Conservation (phyloP, 805 yeast genomes). For the Lachancea kluyveri region DNA sequence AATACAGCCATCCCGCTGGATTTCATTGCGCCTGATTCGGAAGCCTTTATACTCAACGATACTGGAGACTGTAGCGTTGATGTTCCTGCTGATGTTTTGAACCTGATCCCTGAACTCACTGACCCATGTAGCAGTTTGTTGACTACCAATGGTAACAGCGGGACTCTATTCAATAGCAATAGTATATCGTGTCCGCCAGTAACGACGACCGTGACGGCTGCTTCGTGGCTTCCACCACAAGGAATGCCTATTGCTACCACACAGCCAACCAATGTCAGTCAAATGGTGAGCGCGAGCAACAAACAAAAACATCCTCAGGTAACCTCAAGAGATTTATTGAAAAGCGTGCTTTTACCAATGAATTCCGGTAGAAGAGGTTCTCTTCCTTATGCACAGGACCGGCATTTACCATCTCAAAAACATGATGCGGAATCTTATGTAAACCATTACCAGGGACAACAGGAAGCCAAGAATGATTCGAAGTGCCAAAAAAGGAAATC, state of each 20-base stretch:
- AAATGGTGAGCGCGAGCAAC: conserved; percentile 7
- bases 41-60: conserved; percentile 1
- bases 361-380: conserved; percentile 14
- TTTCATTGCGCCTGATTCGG: not conserved
- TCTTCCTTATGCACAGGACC: conserved; percentile 1
- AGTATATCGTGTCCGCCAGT: conserved; percentile 2
- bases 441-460: conserved; percentile 9
- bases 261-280: conserved; percentile 13
- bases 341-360: conserved; percentile 14
- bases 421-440: conserved; percentile 4
- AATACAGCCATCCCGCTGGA: too few relatives aligned
- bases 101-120: conserved; percentile 9
- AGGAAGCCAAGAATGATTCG: conserved; percentile 4
- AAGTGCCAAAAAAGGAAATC: conserved; percentile 3
- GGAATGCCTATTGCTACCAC: conserved; percentile 14
- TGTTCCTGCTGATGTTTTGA: conserved; percentile 9
- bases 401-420: not conserved
- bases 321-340: conserved; percentile 13
- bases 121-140: too few relatives aligned
- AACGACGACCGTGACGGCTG: too few relatives aligned
- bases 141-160: too few relatives aligned
- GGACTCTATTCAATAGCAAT: not conserved
- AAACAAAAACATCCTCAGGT: conserved; percentile 10
- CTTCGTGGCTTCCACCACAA: too few relatives aligned
- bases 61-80: conserved; percentile 5